A percentile compares a stretch with the other conserved stretches of the same genome.
These are phyloP conservation scores for Allium cepa DNA, from an alignment of 106 monocot genomes.

Conservation along the genomic window DNA sequence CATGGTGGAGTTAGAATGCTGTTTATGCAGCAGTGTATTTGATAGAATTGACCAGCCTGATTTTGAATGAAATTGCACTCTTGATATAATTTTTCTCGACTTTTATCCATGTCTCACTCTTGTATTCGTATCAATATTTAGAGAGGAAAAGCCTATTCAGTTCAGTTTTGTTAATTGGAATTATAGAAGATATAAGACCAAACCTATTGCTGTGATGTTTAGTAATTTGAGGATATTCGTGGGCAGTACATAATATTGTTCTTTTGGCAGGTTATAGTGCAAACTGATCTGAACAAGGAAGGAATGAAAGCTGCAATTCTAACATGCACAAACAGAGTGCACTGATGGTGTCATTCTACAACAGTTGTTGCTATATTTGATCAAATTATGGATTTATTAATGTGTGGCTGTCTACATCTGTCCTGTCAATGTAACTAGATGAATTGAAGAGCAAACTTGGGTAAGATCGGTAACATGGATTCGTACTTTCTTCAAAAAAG, in stretches of 20 bases:
- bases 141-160: background rate
- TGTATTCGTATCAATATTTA: background rate
- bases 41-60: background rate
- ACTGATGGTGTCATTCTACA: conserved; percentile 10
- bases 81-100: background rate
- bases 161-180: background rate
- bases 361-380: background rate
- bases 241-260: background rate
- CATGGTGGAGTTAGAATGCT: background rate
- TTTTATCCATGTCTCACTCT: background rate
- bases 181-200: background rate
- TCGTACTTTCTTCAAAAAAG: no score
- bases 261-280: conserved; percentile 61
- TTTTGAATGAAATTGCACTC: background rate
- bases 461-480: no score
- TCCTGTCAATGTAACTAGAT: no score
- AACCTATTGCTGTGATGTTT: no score
- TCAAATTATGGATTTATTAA: no score
- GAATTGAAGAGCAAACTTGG: no score
- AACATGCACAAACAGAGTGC: conserved; percentile 62
- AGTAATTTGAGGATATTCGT: background rate
- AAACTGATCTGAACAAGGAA: conserved; percentile 73
- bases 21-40: background rate
- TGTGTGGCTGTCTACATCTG: no score
- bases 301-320: conserved; percentile 72